Evolutionary conservation across 179 eudicot species (phyloP).

Genomic region (Beta corolliflora): DNA sequence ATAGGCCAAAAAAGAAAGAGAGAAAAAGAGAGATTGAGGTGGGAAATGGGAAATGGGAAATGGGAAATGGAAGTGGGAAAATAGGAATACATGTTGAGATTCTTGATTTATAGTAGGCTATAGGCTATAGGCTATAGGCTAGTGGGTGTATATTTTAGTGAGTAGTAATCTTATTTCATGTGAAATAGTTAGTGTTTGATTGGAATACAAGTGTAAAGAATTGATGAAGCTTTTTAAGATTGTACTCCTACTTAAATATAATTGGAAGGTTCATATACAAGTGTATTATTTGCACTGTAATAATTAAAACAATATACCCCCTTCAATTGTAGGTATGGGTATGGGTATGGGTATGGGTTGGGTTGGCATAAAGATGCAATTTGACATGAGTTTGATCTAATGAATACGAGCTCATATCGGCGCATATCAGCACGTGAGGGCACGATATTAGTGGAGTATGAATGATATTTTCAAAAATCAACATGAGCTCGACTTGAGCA

Average conservation of each 20-base stretch:
- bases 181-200: background rate
- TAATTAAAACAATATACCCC: too few relatives aligned
- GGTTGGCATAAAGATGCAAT: too few relatives aligned
- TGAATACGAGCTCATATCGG: too few relatives aligned
- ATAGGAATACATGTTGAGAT: slow-evolving; percentile 1
- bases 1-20: background rate
- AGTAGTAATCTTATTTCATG: background rate
- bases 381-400: too few relatives aligned
- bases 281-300: background rate
- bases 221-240: background rate
- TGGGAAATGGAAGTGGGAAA: slow-evolving; percentile 13
- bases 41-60: slow-evolving; percentile 10
- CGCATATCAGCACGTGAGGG: too few relatives aligned
- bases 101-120: slow-evolving; percentile 1
- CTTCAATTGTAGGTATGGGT: too few relatives aligned
- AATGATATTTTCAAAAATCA: too few relatives aligned
- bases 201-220: background rate
- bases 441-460: too few relatives aligned
- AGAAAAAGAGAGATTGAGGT: background rate
- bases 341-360: too few relatives aligned
- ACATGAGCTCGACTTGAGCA: too few relatives aligned
- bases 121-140: background rate
- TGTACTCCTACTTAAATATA: background rate
- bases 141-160: background rate
- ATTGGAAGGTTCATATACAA: background rate